These are phyloP conservation scores for Lachnellula arida DNA, from an alignment of 2,329 filamentous ascomycete genomes.

Conservation along the genomic window DNA sequence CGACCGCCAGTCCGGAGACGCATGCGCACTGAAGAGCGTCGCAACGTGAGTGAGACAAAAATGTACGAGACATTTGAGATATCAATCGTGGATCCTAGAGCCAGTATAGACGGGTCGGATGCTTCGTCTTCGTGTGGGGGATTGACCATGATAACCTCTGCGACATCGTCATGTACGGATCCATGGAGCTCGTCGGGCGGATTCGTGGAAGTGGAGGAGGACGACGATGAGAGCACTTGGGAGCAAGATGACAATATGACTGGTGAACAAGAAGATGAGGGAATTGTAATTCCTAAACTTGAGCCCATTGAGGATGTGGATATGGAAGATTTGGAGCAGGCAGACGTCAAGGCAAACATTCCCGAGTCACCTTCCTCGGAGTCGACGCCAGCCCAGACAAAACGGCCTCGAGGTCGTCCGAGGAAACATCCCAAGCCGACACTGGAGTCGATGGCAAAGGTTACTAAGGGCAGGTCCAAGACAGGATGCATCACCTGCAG, in stretches of 20 bases:
- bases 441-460: constrained; percentile 55
- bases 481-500: constrained; percentile 65
- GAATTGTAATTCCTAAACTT: constrained; percentile 47
- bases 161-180: constrained; percentile 25
- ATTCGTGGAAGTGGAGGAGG: constrained; percentile 24
- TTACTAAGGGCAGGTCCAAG: constrained; percentile 71
- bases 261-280: constrained; percentile 34
- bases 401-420: constrained; percentile 72
- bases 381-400: constrained; percentile 30
- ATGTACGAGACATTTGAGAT: constrained; percentile 20
- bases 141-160: constrained; percentile 27
- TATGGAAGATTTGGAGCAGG: constrained; percentile 44
- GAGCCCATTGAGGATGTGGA: constrained; percentile 52
- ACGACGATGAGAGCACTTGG: constrained; percentile 29
- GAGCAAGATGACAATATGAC: constrained; percentile 38
- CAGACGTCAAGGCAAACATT: constrained; percentile 38
- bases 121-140: constrained; percentile 21
- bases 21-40: constrained; percentile 13
- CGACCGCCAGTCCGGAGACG: constrained; percentile 17
- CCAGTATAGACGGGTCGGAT: constrained; percentile 29
- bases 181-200: constrained; percentile 27
- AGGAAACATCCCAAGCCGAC: constrained; percentile 66
- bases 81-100: constrained; percentile 17
- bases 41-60: constrained; percentile 2
- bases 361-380: constrained; percentile 14